Evolutionary conservation across 2,329 filamentous ascomycete genomes (phyloP), one percentile per base, ranked within the genome.

Genomic region (Calonectria naviculata): DNA sequence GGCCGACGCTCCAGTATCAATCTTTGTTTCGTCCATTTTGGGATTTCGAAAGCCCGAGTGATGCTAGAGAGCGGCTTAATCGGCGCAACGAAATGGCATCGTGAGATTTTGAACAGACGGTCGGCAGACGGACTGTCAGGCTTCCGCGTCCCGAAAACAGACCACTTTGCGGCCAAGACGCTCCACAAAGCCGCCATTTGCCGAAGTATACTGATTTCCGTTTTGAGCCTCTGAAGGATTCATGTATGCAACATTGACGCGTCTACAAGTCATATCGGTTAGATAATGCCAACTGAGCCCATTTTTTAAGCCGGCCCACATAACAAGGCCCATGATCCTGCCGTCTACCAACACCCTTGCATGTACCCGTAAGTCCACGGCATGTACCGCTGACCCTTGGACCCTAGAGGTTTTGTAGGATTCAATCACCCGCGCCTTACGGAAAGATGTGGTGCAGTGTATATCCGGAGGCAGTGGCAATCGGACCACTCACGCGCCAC

Each of bases 241-340:
- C 62, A 24, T 41, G 44, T 38, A 65, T 65, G 46, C 62, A 65
- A 65, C 62, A 26, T 36, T 8, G 62, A 41, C 62, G 61, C 61
- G 62, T 65, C 44, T 65, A 28, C 62, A 29, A 6, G 15, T 17
- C 17, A 7, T 7, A 26, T 10, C 7, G 17, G n/a, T 63, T 46
- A 13, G 19, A 47, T 34, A 34, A 34, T 34, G 10, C 31, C 31
- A 34, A 34, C 31, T 34, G 5, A 34, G 10, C 31, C 31, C 31
- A 34, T 34, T 34, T 34, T 36, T 42, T 24, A 17, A 17, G 41
- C 60, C 17, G 17, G 15, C n/a, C 61, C 44, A 49, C 29, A 12
- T n/a, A 9, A 44, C 44, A 38, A n/a, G 61, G 61, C 28, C 21
- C 31, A 6, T 49, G 6, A 38, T 52, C 24, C 58, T 26, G 41